Evolutionary conservation across 495 filamentous ascomycete species (phyloP), one percentile per base, ranked within the genome.

Genomic region (Jackrogersella minutella): DNA sequence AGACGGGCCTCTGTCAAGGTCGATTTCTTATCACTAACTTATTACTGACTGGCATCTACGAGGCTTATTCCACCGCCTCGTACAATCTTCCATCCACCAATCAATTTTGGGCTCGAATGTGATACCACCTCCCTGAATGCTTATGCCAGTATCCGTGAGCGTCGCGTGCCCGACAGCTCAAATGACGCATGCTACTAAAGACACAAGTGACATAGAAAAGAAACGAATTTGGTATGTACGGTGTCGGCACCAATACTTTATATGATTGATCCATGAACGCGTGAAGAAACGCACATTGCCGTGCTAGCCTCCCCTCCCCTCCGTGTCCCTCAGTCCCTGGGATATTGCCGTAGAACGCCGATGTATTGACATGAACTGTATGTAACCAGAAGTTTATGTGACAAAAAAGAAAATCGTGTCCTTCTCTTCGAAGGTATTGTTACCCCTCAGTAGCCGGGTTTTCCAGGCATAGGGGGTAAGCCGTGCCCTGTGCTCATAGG

Each of bases 381-480:
- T n/a, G n/a, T n/a, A 56, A 39, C 26, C 41, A 17, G 43, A 59
- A 61, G 26, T 62, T 40, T 68, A 58, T 71, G 53, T 36, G 24
- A 58, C 21, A 26, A 28, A 56, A 10, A 43, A 39, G 19, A 41
- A 60, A 53, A 26, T 10, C 5, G 30, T 47, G 50, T 26, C 17
- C 7, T 52, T 13, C 31, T 30, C 31, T 13, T 13, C 19, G 30
- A 24, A 28, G 49, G 49, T 52, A 22, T 36, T 22, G 24, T 36
- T 19, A 22, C 1, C 1, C 6, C 2, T 62, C 28, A 82, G 69
- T 82, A 81, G 24, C 80, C 80, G 9, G 77, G 74, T 41, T 76
- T 76, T 14, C 79, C 79, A 1, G 80, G 80, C 80, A 83, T 83
- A 37, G 78, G 79, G 39, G 78, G 78, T 17, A 83, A 66, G 2